A percentile compares a stretch with the other conserved stretches of the same genome.
phyloP scores from a whole-genome alignment of 2,329 filamentous ascomycete species.

The Colletotrichum eremochloae region DNA sequence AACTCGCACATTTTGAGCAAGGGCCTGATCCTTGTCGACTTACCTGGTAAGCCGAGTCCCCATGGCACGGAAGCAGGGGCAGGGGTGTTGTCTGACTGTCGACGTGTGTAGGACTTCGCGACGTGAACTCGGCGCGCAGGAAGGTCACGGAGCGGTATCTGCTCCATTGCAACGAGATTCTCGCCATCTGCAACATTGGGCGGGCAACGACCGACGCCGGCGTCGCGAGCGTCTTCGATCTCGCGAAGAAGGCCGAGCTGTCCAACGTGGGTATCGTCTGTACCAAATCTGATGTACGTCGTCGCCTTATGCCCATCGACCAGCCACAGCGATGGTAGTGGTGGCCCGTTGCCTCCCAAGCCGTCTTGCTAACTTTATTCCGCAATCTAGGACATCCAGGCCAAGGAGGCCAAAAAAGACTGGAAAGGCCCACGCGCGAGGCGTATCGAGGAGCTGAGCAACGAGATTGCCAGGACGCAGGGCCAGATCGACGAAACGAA shows the following conservation, averaged over 20 bases:
- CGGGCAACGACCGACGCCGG: slow-evolving; percentile 58
- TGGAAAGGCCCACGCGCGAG: slow-evolving; percentile 46
- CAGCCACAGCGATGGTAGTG: background rate
- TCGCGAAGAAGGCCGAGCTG: slow-evolving; percentile 54
- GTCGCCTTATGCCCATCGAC: background rate
- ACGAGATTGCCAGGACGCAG: slow-evolving; percentile 34
- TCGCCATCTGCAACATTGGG: slow-evolving; percentile 58
- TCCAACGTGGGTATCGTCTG: slow-evolving; percentile 60
- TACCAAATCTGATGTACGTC: slow-evolving; percentile 56
- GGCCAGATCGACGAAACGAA: slow-evolving; percentile 29
- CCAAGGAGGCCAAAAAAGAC: slow-evolving; percentile 51
- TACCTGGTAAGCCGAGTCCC: slow-evolving; percentile 56
- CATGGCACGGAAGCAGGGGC: background rate
- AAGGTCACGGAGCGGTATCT: slow-evolving; percentile 61
- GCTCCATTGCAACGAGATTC: slow-evolving; percentile 60
- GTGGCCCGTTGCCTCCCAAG: background rate
- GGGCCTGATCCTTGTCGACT: slow-evolving; percentile 62
- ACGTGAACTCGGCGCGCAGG: slow-evolving; percentile 59
- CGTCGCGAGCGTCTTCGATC: slow-evolving; percentile 56
- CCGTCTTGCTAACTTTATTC: background rate
- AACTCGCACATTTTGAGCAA: slow-evolving; percentile 62
- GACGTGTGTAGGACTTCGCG: slow-evolving; percentile 56
- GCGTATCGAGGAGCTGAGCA: slow-evolving; percentile 42
- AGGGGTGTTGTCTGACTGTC: background rate
- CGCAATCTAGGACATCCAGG: slow-evolving; percentile 48